Evolutionary conservation across 1,139 yeast genomes (phyloP), one percentile per base, ranked within the genome.

Genomic region (Taiozyma sp.): DNA sequence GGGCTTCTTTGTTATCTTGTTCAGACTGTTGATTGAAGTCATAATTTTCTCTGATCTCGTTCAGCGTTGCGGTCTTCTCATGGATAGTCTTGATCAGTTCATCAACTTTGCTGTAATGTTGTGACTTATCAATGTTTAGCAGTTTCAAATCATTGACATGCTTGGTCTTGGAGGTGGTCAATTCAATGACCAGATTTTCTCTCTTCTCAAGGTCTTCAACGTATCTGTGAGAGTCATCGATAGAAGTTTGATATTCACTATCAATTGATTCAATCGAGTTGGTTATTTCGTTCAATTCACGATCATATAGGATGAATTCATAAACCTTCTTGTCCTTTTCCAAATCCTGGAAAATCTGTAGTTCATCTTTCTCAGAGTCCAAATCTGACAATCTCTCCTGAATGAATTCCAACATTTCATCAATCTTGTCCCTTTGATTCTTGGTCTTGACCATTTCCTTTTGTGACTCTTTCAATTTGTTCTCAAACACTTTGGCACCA

Each of bases 401-500:
- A 46, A 93, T 83, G 51, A 85, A 84, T 8, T 68, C 68, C 60
- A 93, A 73, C 62, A 90, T 82, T 58, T 85, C 90, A 55, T 83
- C 88, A 50, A 89, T 88, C 62, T 90, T 81, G 50, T 77, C 82
- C 54, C 85, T 77, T 60, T 89, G 88, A 55, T 75, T 76, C 54
- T 79, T 80, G 0, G 96, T 83, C 52, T 80, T 83, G 13, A 72
- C 73, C 90, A 93, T 88, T 59, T 89, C 93, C 61, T 84, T 85
- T 57, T 78, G 71, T 1, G 97, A 88, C 53, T 90, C 96, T 53
- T 79, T 79, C 51, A 91, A 72, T 62, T 89, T 88, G 46, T 78
- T 73, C 64, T 93, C 99, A 68, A 93, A 93, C 1, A 91, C 88
- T 53, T 84, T 85, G 1, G 98, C 97, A 16, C 99, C 99, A 47